These are phyloP conservation scores for Colletotrichum noveboracense DNA, from an alignment of 2,329 filamentous ascomycete genomes.

Conservation along the genomic window DNA sequence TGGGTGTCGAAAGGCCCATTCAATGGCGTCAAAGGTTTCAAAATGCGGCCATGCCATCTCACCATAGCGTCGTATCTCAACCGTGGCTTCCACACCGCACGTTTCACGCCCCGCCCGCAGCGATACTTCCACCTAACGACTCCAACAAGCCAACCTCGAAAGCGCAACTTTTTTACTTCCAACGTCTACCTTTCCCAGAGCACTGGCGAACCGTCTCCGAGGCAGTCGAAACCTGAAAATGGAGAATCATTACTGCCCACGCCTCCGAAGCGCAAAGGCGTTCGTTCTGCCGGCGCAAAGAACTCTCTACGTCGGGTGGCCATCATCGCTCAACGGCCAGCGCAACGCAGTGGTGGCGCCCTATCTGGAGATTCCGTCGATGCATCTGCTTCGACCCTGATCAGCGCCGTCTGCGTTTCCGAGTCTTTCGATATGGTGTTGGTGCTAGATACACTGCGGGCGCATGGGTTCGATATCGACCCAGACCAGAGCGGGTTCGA, in stretches of 20 bases:
- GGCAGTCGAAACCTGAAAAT: neutral
- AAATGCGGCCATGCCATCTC: conserved; percentile 14
- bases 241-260: neutral
- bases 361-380: conserved; percentile 34
- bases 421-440: conserved; percentile 68
- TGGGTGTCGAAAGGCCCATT: neutral
- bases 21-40: conserved; percentile 5
- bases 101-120: conserved; percentile 19
- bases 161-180: conserved; percentile 70
- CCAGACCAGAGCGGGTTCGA: conserved; percentile 67
- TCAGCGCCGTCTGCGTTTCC: conserved; percentile 66
- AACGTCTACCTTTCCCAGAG: conserved; percentile 58
- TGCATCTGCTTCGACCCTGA: conserved; percentile 46
- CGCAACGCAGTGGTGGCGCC: conserved; percentile 44
- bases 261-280: conserved; percentile 49
- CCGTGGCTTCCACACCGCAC: conserved; percentile 12
- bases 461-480: conserved; percentile 66
- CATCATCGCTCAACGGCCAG: conserved; percentile 77
- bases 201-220: conserved; percentile 32
- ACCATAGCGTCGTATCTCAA: conserved; percentile 14
- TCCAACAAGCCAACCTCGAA: conserved; percentile 51
- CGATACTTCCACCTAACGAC: conserved; percentile 54
- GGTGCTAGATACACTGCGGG: conserved; percentile 61
- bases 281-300: conserved; percentile 57
- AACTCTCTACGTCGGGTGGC: conserved; percentile 85